phyloP scores from a whole-genome alignment of 2,329 filamentous ascomycete species.

The Magnaporthales sp. region DNA sequence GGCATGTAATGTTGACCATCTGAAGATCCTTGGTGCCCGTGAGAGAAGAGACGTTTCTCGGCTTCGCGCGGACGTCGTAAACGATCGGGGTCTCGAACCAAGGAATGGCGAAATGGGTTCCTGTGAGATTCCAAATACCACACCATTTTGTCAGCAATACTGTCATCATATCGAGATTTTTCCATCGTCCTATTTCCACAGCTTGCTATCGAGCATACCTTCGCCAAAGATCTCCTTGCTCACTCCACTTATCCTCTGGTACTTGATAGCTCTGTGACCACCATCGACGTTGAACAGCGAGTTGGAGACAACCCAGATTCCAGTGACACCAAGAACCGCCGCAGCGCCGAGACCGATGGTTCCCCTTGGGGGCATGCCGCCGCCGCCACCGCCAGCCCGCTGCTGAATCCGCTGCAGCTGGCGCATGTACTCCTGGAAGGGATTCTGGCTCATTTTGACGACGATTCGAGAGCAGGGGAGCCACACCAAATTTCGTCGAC shows the following conservation, averaged over 20 bases:
- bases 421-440: slow-evolving; percentile 42
- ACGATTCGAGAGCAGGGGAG: background rate
- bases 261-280: slow-evolving; percentile 98
- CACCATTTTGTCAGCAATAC: background rate
- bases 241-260: slow-evolving; percentile 84
- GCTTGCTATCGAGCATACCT: slow-evolving; percentile 47
- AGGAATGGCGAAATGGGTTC: slow-evolving; percentile 87
- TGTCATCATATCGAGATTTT: background rate
- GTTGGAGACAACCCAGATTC: slow-evolving; percentile 44
- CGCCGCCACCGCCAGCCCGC: slow-evolving; percentile 14
- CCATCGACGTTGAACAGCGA: slow-evolving; percentile 81
- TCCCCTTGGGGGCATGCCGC: background rate
- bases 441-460: slow-evolving; percentile 25
- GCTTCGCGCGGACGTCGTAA: slow-evolving; percentile 97
- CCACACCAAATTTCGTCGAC: slow-evolving; percentile 3
- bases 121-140: slow-evolving; percentile 33
- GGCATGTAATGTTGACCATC: slow-evolving; percentile 99
- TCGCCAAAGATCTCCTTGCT: slow-evolving; percentile 93
- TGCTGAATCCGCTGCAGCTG: slow-evolving; percentile 26
- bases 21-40: slow-evolving; percentile 98
- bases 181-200: background rate
- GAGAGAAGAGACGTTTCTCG: slow-evolving; percentile 90
- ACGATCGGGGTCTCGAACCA: slow-evolving; percentile 97
- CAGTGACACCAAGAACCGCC: slow-evolving; percentile 36
- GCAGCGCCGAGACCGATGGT: slow-evolving; percentile 33